These are phyloP conservation scores for Plicaturopsis crispa DNA, from an alignment of 768 basidiomycete species.

Conservation along the genomic window DNA sequence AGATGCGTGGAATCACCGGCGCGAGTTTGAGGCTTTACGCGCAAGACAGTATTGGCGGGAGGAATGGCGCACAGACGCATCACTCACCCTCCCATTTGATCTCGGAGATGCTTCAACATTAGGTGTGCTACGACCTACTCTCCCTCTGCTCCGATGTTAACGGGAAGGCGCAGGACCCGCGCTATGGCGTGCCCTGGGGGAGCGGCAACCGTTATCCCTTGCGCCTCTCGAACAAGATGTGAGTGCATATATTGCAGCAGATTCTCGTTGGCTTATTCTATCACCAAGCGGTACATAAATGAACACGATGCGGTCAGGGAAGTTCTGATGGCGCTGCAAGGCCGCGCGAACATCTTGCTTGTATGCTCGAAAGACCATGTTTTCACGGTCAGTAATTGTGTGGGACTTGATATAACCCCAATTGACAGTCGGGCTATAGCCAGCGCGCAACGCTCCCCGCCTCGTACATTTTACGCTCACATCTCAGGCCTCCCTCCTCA, in stretches of 20 bases:
- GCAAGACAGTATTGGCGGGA: conserved; percentile 68
- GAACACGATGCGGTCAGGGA: conserved; percentile 77
- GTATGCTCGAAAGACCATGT: conserved; percentile 22
- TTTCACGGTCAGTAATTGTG: conserved; percentile 26
- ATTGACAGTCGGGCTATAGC: neutral
- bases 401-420: too few species aligned
- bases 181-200: conserved; percentile 27
- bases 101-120: conserved; percentile 69
- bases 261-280: neutral
- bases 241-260: neutral
- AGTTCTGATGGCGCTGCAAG: conserved; percentile 69
- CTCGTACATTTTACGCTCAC: conserved; percentile 61
- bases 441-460: conserved; percentile 32
- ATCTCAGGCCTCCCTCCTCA: conserved; percentile 59
- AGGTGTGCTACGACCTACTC: conserved; percentile 29
- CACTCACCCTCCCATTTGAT: conserved; percentile 40
- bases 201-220: conserved; percentile 28
- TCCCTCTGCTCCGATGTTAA: neutral
- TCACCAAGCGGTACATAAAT: conserved; percentile 54
- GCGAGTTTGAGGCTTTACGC: conserved; percentile 55
- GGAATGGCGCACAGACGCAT: conserved; percentile 48
- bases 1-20: conserved; percentile 37
- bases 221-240: conserved; percentile 39
- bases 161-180: conserved; percentile 33
- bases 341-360: conserved; percentile 54